A percentile compares a stretch with the other conserved stretches of the same genome.
Evolutionary conservation across 2,329 filamentous ascomycete species (phyloP).

Genomic region (Aotearoamyces nothofagi): DNA sequence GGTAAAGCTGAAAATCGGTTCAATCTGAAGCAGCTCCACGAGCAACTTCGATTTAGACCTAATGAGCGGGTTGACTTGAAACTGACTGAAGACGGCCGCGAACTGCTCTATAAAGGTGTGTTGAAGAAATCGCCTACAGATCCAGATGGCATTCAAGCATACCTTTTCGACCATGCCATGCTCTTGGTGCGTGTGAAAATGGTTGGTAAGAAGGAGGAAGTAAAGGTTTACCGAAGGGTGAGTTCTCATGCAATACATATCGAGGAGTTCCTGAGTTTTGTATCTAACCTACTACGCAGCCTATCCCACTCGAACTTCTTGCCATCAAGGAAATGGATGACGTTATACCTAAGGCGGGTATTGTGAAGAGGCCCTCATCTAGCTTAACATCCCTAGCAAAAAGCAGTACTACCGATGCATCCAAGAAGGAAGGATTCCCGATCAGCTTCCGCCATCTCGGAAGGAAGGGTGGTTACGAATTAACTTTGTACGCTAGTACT

Average conservation of each 20-base stretch:
- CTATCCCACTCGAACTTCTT: slow-evolving; percentile 84
- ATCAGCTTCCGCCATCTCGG: slow-evolving; percentile 95
- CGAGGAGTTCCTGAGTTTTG: too few species aligned
- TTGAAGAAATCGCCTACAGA: slow-evolving; percentile 89
- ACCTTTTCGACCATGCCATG: slow-evolving; percentile 91
- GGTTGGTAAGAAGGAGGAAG: slow-evolving; percentile 84
- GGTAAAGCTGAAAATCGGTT: slow-evolving; percentile 97
- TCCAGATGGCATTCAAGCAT: slow-evolving; percentile 79
- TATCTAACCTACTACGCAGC: slow-evolving; percentile 35
- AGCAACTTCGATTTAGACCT: slow-evolving; percentile 78
- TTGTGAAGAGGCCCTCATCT: slow-evolving; percentile 76
- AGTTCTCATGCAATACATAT: too few species aligned
- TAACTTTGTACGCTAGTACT: slow-evolving; percentile 76
- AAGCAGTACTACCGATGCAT: slow-evolving; percentile 30
- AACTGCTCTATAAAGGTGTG: slow-evolving; percentile 85
- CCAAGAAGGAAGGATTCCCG: slow-evolving; percentile 68
- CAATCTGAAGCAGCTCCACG: slow-evolving; percentile 82
- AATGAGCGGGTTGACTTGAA: slow-evolving; percentile 89
- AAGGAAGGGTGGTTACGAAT: slow-evolving; percentile 75
- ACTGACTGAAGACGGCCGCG: slow-evolving; percentile 81
- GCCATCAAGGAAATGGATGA: slow-evolving; percentile 97
- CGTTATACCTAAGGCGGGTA: slow-evolving; percentile 66
- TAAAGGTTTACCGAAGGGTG: slow-evolving; percentile 77
- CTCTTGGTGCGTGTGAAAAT: slow-evolving; percentile 83
- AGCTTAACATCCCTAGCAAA: slow-evolving; percentile 57